A percentile compares a stretch with the other conserved stretches of the same genome.
These are phyloP conservation scores for Lentinula sp. DNA, from an alignment of 768 basidiomycete genomes.

Conservation along the genomic window DNA sequence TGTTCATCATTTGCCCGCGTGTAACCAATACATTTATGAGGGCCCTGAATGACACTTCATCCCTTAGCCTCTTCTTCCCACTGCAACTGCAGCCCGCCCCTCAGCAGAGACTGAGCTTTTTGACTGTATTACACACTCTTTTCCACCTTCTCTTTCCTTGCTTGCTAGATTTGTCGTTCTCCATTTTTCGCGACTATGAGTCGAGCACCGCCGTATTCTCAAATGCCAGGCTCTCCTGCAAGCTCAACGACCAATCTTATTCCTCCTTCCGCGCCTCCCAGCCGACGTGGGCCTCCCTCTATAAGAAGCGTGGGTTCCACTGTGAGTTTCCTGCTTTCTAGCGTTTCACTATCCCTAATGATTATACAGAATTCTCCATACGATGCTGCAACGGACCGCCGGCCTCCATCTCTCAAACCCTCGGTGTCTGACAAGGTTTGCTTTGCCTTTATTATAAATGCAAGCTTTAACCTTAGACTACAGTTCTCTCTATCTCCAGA, in stretches of 20 bases:
- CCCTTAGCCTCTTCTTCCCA: not conserved
- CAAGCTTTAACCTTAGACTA: not conserved
- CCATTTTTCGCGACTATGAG: not conserved
- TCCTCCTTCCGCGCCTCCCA: not conserved
- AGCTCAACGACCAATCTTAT: conserved; percentile 1
- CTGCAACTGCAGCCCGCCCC: not conserved
- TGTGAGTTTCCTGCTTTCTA: not conserved
- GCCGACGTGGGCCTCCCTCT: not conserved
- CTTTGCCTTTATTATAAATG: not conserved
- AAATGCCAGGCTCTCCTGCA: not conserved
- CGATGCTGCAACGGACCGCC: not conserved
- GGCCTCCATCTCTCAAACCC: not conserved
- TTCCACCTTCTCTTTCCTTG: conserved; percentile 1
- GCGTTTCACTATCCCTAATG: not conserved
- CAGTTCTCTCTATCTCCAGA: conserved; percentile 9
- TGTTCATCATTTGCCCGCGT: not conserved
- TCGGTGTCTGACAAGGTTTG: conserved; percentile 6
- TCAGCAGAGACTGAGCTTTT: not conserved
- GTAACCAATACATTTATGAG: not conserved
- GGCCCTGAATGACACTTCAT: not conserved
- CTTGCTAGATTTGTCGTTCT: not conserved
- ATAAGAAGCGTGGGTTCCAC: not conserved
- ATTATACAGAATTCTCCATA: not conserved
- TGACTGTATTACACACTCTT: not conserved
- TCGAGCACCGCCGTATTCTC: not conserved